Evolutionary conservation across 2,329 filamentous ascomycete species (phyloP).

Genomic region (Fusarium tupiense): DNA sequence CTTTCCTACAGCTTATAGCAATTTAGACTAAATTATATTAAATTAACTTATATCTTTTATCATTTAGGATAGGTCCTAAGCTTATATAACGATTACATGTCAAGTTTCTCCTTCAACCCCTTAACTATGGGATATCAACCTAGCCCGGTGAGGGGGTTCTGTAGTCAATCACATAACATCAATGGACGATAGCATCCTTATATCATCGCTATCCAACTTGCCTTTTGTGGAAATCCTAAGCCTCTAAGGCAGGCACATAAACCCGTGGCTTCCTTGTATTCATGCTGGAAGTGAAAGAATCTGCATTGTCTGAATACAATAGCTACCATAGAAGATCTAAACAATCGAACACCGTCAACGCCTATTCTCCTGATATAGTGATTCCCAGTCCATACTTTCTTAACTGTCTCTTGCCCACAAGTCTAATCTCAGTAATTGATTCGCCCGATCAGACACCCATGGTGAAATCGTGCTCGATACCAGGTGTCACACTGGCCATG

Average conservation of each 20-base stretch:
- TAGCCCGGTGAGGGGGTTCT: not conserved
- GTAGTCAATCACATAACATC: not conserved
- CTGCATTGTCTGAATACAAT: conserved; percentile 10
- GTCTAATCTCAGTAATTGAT: not conserved
- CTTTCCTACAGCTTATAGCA: too few species aligned
- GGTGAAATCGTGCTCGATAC: conserved; percentile 63
- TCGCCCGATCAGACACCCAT: conserved; percentile 37
- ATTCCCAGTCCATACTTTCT: conserved; percentile 1
- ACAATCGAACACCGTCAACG: conserved; percentile 35
- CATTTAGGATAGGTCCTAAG: not conserved
- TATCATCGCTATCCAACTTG: not conserved
- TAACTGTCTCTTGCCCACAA: not conserved
- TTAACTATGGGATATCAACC: not conserved
- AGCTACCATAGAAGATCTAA: not conserved
- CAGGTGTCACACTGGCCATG: conserved; percentile 90
- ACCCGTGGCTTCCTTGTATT: not conserved
- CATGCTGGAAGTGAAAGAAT: conserved; percentile 18
- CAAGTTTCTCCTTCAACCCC: not conserved
- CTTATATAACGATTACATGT: not conserved
- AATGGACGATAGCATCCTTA: not conserved
- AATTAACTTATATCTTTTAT: too few species aligned
- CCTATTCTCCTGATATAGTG: conserved; percentile 26
- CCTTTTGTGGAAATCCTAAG: not conserved
- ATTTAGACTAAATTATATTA: too few species aligned
- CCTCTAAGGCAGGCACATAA: not conserved